These are phyloP conservation scores for Trichomonas vaginalis DNA, from an alignment of 208 protist genomes.

Conservation along the genomic window DNA sequence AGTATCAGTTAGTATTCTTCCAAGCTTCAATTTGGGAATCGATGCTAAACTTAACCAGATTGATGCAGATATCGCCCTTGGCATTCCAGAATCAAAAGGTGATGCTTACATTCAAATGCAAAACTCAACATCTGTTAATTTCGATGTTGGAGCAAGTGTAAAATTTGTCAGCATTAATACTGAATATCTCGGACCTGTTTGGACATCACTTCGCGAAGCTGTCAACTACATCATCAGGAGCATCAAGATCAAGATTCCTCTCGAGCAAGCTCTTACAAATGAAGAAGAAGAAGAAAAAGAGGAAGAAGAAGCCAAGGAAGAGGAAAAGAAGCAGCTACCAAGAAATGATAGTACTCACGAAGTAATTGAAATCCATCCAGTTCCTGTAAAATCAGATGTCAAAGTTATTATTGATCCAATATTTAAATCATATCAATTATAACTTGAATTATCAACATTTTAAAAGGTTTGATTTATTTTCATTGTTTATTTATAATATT, in stretches of 20 bases:
- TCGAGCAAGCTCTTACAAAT: not conserved
- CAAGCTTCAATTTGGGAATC: not conserved
- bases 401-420: not conserved
- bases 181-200: not conserved
- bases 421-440: not conserved
- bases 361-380: not conserved
- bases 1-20: not conserved
- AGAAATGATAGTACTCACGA: not conserved
- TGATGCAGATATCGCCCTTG: not conserved
- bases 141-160: not conserved
- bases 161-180: not conserved
- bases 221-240: not conserved
- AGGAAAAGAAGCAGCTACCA: not conserved
- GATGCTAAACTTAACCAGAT: not conserved
- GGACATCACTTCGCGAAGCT: not conserved
- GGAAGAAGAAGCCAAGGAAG: not conserved
- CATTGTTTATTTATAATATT: too few relatives aligned
- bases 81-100: not conserved
- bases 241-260: not conserved
- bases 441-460: too few relatives aligned
- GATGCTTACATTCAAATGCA: not conserved
- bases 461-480: too few relatives aligned
- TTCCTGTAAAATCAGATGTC: not conserved
- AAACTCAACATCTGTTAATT: not conserved
- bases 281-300: not conserved